Evolutionary conservation across 495 filamentous ascomycete species (phyloP), one percentile per base, ranked within the genome.

Genomic region (Penicilliopsis zonata): DNA sequence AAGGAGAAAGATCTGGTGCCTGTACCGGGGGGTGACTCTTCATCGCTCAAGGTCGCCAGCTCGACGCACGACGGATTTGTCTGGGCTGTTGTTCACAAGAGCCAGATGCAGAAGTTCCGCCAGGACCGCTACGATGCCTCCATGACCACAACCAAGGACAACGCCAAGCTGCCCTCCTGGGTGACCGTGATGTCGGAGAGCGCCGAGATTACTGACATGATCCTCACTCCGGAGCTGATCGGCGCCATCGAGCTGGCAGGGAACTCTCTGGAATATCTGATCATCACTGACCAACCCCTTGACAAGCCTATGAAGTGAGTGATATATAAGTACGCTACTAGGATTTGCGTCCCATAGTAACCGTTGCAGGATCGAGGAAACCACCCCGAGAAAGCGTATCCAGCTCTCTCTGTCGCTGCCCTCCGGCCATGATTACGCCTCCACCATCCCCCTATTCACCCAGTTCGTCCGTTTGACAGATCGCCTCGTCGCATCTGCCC

Each of bases 1-100:
- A 81, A 76, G 56, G 90, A 98, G 67, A 73, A 69, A 36, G 67
- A 78, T 34, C 64, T 82, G 26, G 74, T 87, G 19, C 80, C 81
- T 13, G 52, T 74, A 8, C 72, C 71, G 4, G 74, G 64, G 24
- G 57, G 52, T 34, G 57, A 62, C 36, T 35, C 48, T n/a, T 46
- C 52, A 5, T 47, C 53, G 18, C 25, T 65, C 10, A 67, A 67
- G 41, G 71, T 75, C 24, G 65, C 64, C 40, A 88, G 85, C 65
- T 86, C 80, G 40, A 55, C 61, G 12, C 94, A 79, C 46, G 92
- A 96, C 55, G 79, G 74, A 21, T 98, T 95, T 43, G 86, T 98
- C 39, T 96, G 76, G 72, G 92, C 86, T 18, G 55, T 98, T 42
- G 87, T 96, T 23, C 84, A 96, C 69, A 98, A 98, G 70, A 80